phyloP scores from a whole-genome alignment of 2,329 filamentous ascomycete genomes.

The Ascocoryne sarcoides region DNA sequence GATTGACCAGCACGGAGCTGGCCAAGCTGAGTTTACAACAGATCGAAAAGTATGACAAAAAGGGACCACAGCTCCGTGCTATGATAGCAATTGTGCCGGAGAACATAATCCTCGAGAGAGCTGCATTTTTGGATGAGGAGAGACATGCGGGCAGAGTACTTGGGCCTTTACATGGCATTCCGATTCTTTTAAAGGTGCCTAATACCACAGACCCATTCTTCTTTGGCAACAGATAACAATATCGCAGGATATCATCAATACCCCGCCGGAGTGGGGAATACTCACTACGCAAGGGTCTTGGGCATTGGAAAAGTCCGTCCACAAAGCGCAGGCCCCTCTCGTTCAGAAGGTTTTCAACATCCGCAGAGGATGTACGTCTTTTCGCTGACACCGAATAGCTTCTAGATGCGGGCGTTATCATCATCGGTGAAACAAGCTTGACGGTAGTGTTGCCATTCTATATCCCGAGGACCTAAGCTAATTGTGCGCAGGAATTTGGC shows the following conservation, averaged over 20 bases:
- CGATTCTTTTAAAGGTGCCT: constrained; percentile 39
- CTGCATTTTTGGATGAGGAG: constrained; percentile 39
- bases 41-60: constrained; percentile 25
- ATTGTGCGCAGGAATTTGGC: no score
- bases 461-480: no score
- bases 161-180: constrained; percentile 48
- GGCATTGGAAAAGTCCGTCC: constrained; percentile 44
- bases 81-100: constrained; percentile 38
- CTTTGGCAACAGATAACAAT: no score
- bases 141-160: constrained; percentile 39
- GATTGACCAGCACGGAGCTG: constrained; percentile 16
- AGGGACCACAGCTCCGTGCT: constrained; percentile 22
- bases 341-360: no score
- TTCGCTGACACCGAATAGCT: no score
- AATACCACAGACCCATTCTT: no score
- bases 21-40: constrained; percentile 16
- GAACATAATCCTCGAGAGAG: constrained; percentile 33
- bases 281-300: constrained; percentile 48
- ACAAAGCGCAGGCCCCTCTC: no score
- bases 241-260: constrained; percentile 45
- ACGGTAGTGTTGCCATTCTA: no score
- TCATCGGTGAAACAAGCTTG: constrained; percentile 35
- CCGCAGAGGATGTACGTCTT: no score
- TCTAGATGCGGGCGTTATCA: constrained; percentile 49
- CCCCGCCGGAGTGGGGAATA: constrained; percentile 42